These are phyloP conservation scores for Panicum virgatum DNA, from an alignment of 202 grass and related monocot species.

Conservation along the genomic window DNA sequence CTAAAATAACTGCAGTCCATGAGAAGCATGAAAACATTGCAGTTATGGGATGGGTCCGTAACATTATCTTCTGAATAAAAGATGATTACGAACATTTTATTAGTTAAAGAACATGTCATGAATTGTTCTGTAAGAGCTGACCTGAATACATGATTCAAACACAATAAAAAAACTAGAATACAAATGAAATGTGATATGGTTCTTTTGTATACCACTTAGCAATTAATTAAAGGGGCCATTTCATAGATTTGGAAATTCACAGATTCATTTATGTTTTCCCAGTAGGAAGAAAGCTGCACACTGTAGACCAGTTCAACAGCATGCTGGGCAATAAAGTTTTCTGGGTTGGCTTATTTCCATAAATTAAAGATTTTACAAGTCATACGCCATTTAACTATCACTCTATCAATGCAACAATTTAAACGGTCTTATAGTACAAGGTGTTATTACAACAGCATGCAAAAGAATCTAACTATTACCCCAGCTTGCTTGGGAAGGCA, in stretches of 20 bases:
- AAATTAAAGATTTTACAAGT: neutral
- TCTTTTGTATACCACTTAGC: neutral
- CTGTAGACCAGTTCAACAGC: constrained; percentile 50
- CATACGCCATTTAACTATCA: neutral
- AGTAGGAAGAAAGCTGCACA: constrained; percentile 68
- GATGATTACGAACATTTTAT: neutral
- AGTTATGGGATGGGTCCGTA: too few relatives aligned
- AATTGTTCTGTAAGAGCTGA: neutral
- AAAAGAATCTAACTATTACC: neutral
- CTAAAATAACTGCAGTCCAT: neutral
- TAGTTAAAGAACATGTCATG: neutral
- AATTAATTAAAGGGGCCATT: neutral
- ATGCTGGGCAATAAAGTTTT: neutral
- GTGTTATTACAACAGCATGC: neutral
- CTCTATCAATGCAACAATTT: neutral
- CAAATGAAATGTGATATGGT: neutral
- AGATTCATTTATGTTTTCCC: constrained; percentile 55
- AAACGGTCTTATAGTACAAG: neutral
- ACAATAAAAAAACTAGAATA: neutral
- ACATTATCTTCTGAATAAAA: neutral
- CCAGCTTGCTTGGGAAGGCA: neutral
- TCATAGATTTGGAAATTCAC: neutral
- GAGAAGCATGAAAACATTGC: neutral
- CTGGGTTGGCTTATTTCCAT: neutral
- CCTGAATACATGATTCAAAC: neutral